Conservation (phyloP, 73 alveolate species). For the Stentor roeselii region DNA sequence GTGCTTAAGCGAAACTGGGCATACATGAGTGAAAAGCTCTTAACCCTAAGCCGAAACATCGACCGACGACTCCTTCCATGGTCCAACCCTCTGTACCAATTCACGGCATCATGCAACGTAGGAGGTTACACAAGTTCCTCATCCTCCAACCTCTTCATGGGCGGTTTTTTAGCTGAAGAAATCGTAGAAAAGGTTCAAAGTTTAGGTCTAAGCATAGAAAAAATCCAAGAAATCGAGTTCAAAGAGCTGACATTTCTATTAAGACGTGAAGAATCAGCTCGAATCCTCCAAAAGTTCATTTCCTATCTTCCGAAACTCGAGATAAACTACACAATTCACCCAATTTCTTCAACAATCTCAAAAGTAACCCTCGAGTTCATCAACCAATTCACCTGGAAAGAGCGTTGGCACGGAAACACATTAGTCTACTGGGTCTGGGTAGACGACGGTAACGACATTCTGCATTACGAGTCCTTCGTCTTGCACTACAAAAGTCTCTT, state of each 20-base stretch:
- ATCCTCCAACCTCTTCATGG: slow-evolving; percentile 60
- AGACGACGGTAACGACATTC: slow-evolving; percentile 87
- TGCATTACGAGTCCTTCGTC: slow-evolving; percentile 93
- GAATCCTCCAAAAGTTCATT: slow-evolving; percentile 10
- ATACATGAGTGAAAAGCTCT: slow-evolving; percentile 66
- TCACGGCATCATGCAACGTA: slow-evolving; percentile 68
- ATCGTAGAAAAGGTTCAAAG: slow-evolving; percentile 67
- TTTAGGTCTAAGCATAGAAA: slow-evolving; percentile 55
- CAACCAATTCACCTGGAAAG: slow-evolving; percentile 24
- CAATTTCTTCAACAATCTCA: slow-evolving; percentile 95
- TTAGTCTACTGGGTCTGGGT: slow-evolving; percentile 52
- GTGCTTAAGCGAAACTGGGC: slow-evolving; percentile 87
- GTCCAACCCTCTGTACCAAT: slow-evolving; percentile 84
- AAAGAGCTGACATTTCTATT: slow-evolving; percentile 51
- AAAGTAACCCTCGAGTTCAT: slow-evolving; percentile 47
- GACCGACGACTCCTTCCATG: slow-evolving; percentile 89
- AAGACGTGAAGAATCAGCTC: slow-evolving; percentile 31
- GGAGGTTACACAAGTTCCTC: slow-evolving; percentile 62
- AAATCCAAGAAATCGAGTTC: slow-evolving; percentile 57
- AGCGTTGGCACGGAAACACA: slow-evolving; percentile 45
- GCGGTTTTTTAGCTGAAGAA: slow-evolving; percentile 78
- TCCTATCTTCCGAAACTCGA: slow-evolving; percentile 89
- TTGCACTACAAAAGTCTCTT: slow-evolving; percentile 72
- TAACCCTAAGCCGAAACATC: slow-evolving; percentile 75
- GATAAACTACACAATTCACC: slow-evolving; percentile 82